These are phyloP conservation scores for Globisporangium ultimum DNA, from an alignment of 352 stramenopile species.

Conservation along the genomic window DNA sequence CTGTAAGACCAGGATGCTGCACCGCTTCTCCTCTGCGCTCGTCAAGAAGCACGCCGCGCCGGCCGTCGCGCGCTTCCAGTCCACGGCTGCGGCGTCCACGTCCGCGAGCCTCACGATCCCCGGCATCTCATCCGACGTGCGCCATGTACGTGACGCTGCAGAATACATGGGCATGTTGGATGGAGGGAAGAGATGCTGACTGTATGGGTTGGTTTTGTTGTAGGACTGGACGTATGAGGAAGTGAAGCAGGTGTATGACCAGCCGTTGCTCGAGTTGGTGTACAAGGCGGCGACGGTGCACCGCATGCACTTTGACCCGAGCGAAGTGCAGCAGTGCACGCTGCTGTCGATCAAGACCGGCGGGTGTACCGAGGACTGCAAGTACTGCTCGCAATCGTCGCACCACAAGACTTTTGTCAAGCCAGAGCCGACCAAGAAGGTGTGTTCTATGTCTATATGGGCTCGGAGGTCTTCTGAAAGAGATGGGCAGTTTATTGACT, in stretches of 20 bases:
- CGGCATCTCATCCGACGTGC: slow-evolving; percentile 60
- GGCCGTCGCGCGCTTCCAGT: slow-evolving; percentile 24
- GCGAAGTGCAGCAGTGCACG: slow-evolving; percentile 97
- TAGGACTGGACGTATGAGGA: slow-evolving; percentile 95
- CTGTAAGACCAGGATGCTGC: slow-evolving; percentile 32
- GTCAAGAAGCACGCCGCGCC: slow-evolving; percentile 14
- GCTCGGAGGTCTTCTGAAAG: not conserved
- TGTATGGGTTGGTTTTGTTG: not conserved
- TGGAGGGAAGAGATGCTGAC: not conserved
- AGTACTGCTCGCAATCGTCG: slow-evolving; percentile 96
- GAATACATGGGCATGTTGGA: not conserved
- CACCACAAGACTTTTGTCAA: slow-evolving; percentile 99
- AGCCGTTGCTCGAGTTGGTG: slow-evolving; percentile 96
- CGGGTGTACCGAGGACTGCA: slow-evolving; percentile 91
- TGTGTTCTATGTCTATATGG: slow-evolving; percentile 12
- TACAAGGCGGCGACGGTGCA: slow-evolving; percentile 96
- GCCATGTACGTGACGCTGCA: slow-evolving; percentile 24
- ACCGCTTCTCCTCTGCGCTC: slow-evolving; percentile 29
- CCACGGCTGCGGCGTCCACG: slow-evolving; percentile 12
- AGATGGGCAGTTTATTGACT: too few species aligned
- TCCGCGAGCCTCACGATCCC: slow-evolving; percentile 58
- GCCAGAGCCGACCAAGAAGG: slow-evolving; percentile 95
- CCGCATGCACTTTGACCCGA: slow-evolving; percentile 97
- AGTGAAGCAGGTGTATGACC: slow-evolving; percentile 92
- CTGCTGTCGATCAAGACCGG: slow-evolving; percentile 98